Percentiles rank a stretch among this genome's conserved stretches.
Evolutionary conservation across 192 early-diverging fungal genomes (phyloP).

Genomic region (Coemansia nantahalensis): DNA sequence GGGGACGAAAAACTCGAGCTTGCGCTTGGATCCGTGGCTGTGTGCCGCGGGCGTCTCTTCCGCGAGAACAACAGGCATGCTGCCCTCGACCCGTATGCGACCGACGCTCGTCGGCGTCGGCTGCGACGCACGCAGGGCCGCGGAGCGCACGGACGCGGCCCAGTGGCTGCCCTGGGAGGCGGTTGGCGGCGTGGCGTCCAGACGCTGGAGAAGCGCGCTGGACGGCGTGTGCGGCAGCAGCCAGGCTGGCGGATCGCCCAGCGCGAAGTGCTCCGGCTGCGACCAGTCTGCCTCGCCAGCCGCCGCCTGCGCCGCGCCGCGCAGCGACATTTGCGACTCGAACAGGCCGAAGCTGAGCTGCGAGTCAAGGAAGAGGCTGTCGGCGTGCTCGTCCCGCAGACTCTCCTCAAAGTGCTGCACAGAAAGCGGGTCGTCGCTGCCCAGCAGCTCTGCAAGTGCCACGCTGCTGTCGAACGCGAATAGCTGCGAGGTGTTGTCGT

Average conservation of each 20-base stretch:
- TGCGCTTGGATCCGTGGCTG: conserved; percentile 5
- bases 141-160: not conserved
- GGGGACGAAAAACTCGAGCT: conserved; percentile 5
- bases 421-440: conserved; percentile 7
- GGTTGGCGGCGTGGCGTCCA: not conserved
- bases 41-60: conserved; percentile 6
- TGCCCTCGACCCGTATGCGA: not conserved
- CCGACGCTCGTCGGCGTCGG: not conserved
- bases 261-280: not conserved
- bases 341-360: conserved; percentile 1
- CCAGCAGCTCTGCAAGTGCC: not conserved
- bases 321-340: not conserved
- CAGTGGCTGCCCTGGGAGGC: conserved; percentile 2
- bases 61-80: not conserved
- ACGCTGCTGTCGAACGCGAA: conserved; percentile 7
- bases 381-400: conserved; percentile 15
- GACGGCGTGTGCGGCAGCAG: conserved; percentile 1
- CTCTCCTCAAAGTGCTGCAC: conserved; percentile 29
- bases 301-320: too few species aligned
- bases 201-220: conserved; percentile 2
- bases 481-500: conserved; percentile 22
- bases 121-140: too few species aligned
- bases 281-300: not conserved
- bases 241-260: too few species aligned
- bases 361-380: conserved; percentile 16